These are phyloP conservation scores for Elsinoe arachidis DNA, from an alignment of 2,329 filamentous ascomycete genomes.

Conservation along the genomic window DNA sequence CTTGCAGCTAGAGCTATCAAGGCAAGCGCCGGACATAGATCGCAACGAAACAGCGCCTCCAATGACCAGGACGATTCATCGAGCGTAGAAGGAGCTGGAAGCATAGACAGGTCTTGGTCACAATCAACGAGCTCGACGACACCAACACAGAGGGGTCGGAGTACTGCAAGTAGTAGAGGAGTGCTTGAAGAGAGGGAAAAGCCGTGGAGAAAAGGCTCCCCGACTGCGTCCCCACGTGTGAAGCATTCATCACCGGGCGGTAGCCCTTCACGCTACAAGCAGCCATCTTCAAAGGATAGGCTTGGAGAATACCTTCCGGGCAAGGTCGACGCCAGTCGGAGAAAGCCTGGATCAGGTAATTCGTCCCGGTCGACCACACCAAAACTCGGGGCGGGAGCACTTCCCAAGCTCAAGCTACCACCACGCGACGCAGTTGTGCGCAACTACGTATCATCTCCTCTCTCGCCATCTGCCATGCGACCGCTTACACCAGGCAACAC, in stretches of 20 bases:
- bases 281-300: not conserved
- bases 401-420: slow-evolving; percentile 9
- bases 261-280: slow-evolving; percentile 6
- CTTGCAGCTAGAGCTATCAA: slow-evolving; percentile 11
- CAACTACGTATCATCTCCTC: slow-evolving; percentile 15
- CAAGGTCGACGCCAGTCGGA: not conserved
- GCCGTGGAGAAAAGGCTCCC: slow-evolving; percentile 3
- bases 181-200: slow-evolving; percentile 7
- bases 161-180: not conserved
- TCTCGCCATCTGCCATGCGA: slow-evolving; percentile 23
- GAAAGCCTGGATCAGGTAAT: slow-evolving; percentile 22
- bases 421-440: not conserved
- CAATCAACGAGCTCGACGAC: slow-evolving; percentile 6
- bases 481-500: slow-evolving; percentile 20
- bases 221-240: not conserved
- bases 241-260: not conserved
- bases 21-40: slow-evolving; percentile 11
- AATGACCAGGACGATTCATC: slow-evolving; percentile 10
- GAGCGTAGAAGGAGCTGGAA: slow-evolving; percentile 2
- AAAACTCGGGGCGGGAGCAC: not conserved
- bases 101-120: slow-evolving; percentile 4
- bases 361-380: slow-evolving; percentile 8
- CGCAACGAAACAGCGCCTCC: not conserved
- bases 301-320: slow-evolving; percentile 1
- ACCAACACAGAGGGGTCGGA: not conserved